A percentile compares a stretch with the other conserved stretches of the same genome.
Conservation (phyloP, 352 stramenopile species). For the Phytophthora colocasiae region DNA sequence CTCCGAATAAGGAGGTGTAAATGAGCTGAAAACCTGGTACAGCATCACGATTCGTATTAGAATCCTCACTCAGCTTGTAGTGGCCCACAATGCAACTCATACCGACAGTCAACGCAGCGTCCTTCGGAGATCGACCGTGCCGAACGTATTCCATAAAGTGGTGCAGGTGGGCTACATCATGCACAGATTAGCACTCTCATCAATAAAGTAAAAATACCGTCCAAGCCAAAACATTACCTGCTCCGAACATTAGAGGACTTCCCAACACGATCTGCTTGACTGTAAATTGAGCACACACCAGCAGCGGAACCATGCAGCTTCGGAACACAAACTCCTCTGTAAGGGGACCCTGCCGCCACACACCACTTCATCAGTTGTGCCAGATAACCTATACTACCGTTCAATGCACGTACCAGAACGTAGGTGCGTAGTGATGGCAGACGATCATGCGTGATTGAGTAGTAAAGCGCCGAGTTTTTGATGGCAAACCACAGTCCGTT, state of each 20-base stretch:
- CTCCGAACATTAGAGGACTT: slow-evolving; percentile 95
- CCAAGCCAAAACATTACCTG: slow-evolving; percentile 63
- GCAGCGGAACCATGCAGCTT: slow-evolving; percentile 92
- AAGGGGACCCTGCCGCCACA: slow-evolving; percentile 78
- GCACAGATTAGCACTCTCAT: not conserved
- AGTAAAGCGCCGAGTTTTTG: slow-evolving; percentile 86
- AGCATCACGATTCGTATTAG: slow-evolving; percentile 16
- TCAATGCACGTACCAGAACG: slow-evolving; percentile 57
- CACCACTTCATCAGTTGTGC: slow-evolving; percentile 3
- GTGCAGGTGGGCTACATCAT: slow-evolving; percentile 78
- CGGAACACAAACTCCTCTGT: slow-evolving; percentile 97
- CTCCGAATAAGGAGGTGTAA: slow-evolving; percentile 97
- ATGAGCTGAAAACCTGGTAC: slow-evolving; percentile 91
- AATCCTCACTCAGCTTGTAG: not conserved
- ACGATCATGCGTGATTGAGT: slow-evolving; percentile 74
- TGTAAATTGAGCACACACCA: slow-evolving; percentile 85
- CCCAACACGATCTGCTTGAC: slow-evolving; percentile 85
- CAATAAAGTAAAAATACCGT: slow-evolving; percentile 14
- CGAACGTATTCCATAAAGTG: slow-evolving; percentile 89
- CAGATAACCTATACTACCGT: not conserved
- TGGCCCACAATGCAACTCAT: slow-evolving; percentile 6
- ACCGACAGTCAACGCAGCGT: slow-evolving; percentile 84
- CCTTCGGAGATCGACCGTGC: slow-evolving; percentile 68
- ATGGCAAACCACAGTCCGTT: slow-evolving; percentile 80
- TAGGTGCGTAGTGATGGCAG: slow-evolving; percentile 86